Conservation (phyloP, 306 rosid genomes). For the Lathyrus aphaca region DNA sequence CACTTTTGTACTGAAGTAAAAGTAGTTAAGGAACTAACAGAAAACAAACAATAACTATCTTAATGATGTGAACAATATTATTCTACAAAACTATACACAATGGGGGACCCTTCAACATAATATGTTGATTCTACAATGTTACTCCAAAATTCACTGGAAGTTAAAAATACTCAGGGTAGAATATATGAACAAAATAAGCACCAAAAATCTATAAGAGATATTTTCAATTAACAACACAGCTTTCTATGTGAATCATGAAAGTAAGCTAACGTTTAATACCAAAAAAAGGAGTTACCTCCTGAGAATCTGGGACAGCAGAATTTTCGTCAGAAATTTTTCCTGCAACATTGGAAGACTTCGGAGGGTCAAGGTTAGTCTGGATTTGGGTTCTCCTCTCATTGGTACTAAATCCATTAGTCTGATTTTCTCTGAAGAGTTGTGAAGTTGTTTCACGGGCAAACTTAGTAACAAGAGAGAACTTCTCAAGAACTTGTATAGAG, state of each 20-base stretch:
- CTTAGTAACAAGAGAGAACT: conserved; percentile 93
- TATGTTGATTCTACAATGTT: conserved; percentile 1
- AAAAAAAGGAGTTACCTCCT: conserved; percentile 60
- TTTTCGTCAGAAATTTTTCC: conserved; percentile 46
- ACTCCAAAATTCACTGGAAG: neutral
- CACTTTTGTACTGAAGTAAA: neutral
- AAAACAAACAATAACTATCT: neutral
- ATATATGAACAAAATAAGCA: conserved; percentile 15
- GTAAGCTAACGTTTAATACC: conserved; percentile 19
- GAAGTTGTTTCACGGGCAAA: conserved; percentile 99
- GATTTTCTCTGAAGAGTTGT: conserved; percentile 83
- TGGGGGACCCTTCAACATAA: conserved; percentile 1
- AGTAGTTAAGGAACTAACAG: neutral
- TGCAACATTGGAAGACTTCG: conserved; percentile 48
- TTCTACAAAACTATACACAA: conserved; percentile 12
- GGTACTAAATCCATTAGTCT: conserved; percentile 65
- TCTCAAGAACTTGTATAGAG: conserved; percentile 93
- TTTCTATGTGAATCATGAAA: neutral
- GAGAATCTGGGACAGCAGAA: conserved; percentile 65
- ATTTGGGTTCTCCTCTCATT: conserved; percentile 55
- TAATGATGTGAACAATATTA: conserved; percentile 5
- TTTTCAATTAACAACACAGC: conserved; percentile 4
- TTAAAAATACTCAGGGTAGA: conserved; percentile 14
- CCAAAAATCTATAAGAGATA: conserved; percentile 19
- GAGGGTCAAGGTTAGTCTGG: conserved; percentile 51